Percentiles rank a stretch among this genome's conserved stretches.
Conservation (phyloP, 768 basidiomycete species). For the Gymnopilus dilepis region DNA sequence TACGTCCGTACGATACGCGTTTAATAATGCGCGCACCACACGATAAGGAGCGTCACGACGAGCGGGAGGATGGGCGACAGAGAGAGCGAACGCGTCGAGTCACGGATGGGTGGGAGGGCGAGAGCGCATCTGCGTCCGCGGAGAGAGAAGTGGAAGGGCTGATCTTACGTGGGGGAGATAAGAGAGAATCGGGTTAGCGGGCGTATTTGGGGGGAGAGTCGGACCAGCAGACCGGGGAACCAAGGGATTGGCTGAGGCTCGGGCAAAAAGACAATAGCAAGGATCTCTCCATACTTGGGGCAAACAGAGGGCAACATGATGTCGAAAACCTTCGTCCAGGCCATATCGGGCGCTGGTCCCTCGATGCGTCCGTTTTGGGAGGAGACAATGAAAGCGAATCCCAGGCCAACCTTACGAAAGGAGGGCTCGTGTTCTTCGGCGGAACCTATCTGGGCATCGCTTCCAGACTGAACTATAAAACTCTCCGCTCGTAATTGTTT, state of each 20-base stretch:
- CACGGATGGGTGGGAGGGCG: conserved; percentile 10
- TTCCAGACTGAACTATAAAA: conserved; percentile 54
- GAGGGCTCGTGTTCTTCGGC: conserved; percentile 42
- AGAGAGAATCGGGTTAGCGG: conserved; percentile 29
- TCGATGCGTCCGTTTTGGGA: conserved; percentile 35
- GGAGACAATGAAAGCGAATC: conserved; percentile 38
- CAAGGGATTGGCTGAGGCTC: conserved; percentile 10
- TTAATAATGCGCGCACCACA: not conserved
- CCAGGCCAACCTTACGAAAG: conserved; percentile 40
- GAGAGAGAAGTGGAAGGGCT: conserved; percentile 29
- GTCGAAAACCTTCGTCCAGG: conserved; percentile 21
- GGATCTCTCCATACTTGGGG: conserved; percentile 39
- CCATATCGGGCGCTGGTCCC: conserved; percentile 46
- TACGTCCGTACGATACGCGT: conserved; percentile 12
- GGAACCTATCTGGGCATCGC: conserved; percentile 40
- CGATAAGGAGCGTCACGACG: not conserved
- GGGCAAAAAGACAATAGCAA: conserved; percentile 51
- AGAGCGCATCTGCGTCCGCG: conserved; percentile 23
- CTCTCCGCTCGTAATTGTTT: conserved; percentile 57
- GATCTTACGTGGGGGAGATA: conserved; percentile 34
- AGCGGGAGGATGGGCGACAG: not conserved
- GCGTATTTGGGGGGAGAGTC: conserved; percentile 36
- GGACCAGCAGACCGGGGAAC: conserved; percentile 39
- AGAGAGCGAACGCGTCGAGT: conserved; percentile 2
- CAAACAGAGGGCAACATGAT: conserved; percentile 39